Percentiles rank a stretch among this genome's conserved stretches.
These are phyloP conservation scores for Crithidia brevicula DNA, from an alignment of 208 protist species.

Conservation along the genomic window DNA sequence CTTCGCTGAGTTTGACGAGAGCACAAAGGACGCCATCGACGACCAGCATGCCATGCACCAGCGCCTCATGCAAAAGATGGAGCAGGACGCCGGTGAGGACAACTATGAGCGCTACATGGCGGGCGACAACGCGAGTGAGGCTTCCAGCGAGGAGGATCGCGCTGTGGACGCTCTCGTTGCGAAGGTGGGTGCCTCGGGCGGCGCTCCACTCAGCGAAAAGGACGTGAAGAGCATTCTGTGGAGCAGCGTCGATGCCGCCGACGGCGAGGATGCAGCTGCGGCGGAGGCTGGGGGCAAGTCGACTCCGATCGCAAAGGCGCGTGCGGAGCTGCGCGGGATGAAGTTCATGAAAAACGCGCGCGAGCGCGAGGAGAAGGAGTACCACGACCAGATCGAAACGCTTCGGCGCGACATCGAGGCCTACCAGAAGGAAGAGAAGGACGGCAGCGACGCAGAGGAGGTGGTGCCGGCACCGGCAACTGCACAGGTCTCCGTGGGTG, in stretches of 20 bases:
- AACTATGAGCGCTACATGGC: constrained; percentile 63
- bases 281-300: constrained; percentile 2
- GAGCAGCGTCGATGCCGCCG: constrained; percentile 31
- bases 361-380: constrained; percentile 65
- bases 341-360: constrained; percentile 89
- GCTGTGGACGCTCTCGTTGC: constrained; percentile 82
- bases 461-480: not conserved
- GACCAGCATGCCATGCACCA: constrained; percentile 87
- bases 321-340: constrained; percentile 72
- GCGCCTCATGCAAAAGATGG: constrained; percentile 90
- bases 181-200: constrained; percentile 23
- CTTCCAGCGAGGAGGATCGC: constrained; percentile 78
- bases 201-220: constrained; percentile 15
- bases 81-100: constrained; percentile 84
- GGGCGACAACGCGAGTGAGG: constrained; percentile 42
- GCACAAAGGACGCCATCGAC: constrained; percentile 87
- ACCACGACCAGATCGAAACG: constrained; percentile 54
- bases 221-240: constrained; percentile 56
- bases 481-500: constrained; percentile 5
- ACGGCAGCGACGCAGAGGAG: not conserved
- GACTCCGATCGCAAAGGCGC: constrained; percentile 68
- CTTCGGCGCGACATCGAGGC: constrained; percentile 61
- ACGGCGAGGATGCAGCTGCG: constrained; percentile 10
- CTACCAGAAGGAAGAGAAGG: constrained; percentile 35
- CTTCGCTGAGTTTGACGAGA: constrained; percentile 76